phyloP scores from a whole-genome alignment of 2,329 filamentous ascomycete species.

The Neonectria magnoliae region DNA sequence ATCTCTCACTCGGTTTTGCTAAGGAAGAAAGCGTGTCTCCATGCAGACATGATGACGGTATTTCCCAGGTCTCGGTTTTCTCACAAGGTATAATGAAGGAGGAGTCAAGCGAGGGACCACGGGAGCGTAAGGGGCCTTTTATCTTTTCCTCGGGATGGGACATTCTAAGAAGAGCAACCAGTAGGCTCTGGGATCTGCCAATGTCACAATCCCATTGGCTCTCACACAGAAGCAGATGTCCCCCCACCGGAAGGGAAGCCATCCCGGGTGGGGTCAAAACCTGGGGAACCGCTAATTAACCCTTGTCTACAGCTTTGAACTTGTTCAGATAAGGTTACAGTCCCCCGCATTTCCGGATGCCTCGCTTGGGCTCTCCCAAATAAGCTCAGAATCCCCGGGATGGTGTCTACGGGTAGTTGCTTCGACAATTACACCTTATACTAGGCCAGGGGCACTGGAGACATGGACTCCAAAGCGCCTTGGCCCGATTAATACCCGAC shows the following conservation, averaged over 20 bases:
- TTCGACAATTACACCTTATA: too few relatives aligned
- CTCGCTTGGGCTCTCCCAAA: too few relatives aligned
- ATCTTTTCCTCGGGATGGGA: too few relatives aligned
- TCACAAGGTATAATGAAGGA: not conserved
- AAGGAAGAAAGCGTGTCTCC: not conserved
- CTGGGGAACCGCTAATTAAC: not conserved
- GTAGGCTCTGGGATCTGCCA: not conserved
- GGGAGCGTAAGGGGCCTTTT: too few relatives aligned
- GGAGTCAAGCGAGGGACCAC: not conserved
- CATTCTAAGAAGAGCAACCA: not conserved
- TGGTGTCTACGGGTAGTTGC: too few relatives aligned
- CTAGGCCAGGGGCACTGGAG: too few relatives aligned
- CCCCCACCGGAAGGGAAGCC: conserved; percentile 1
- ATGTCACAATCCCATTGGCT: not conserved
- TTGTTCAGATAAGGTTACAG: not conserved
- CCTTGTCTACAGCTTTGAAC: not conserved
- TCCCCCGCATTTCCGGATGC: not conserved
- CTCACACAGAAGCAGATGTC: not conserved
- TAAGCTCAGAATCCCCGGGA: too few relatives aligned
- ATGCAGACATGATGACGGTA: not conserved
- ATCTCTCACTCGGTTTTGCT: not conserved
- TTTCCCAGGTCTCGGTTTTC: too few relatives aligned
- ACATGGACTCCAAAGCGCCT: too few relatives aligned
- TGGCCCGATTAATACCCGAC: too few relatives aligned
- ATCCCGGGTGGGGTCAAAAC: not conserved